These are phyloP conservation scores for Kalmanozyma brasiliensis DNA, from an alignment of 1,284 basidiomycete species.

Conservation along the genomic window DNA sequence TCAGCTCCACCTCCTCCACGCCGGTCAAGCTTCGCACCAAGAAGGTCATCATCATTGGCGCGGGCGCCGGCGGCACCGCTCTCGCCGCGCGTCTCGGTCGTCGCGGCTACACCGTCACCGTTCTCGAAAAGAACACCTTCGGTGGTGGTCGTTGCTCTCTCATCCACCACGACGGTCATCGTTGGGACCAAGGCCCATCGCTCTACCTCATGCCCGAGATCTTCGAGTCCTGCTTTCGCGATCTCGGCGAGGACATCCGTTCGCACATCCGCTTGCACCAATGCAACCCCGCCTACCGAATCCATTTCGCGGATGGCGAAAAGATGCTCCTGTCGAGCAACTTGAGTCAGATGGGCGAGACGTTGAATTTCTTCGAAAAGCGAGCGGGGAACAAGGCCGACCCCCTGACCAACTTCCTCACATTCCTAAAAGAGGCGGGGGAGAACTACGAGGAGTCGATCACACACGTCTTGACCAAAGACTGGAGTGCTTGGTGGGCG, in stretches of 20 bases:
- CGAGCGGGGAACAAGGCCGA: slow-evolving; percentile 69
- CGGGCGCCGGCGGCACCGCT: slow-evolving; percentile 71
- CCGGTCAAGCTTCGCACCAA: slow-evolving; percentile 26
- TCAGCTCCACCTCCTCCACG: slow-evolving; percentile 10
- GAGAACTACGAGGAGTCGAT: slow-evolving; percentile 70
- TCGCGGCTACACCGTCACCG: slow-evolving; percentile 70
- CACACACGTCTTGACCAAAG: slow-evolving; percentile 70
- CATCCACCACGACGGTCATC: slow-evolving; percentile 70
- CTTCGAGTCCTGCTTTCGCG: slow-evolving; percentile 70
- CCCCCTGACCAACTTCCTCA: slow-evolving; percentile 64
- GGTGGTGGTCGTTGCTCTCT: slow-evolving; percentile 72
- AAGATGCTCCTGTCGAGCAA: slow-evolving; percentile 70
- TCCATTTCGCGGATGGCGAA: slow-evolving; percentile 59
- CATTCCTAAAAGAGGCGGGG: slow-evolving; percentile 69
- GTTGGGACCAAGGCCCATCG: slow-evolving; percentile 70
- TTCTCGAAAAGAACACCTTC: slow-evolving; percentile 66
- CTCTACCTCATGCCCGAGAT: slow-evolving; percentile 71
- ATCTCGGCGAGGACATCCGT: slow-evolving; percentile 70
- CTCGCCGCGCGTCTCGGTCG: slow-evolving; percentile 70
- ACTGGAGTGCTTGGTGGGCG: slow-evolving; percentile 70
- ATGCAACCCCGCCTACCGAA: slow-evolving; percentile 59
- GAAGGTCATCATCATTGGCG: slow-evolving; percentile 68
- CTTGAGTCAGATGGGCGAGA: slow-evolving; percentile 69
- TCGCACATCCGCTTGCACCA: slow-evolving; percentile 69
- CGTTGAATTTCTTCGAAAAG: slow-evolving; percentile 71